A percentile compares a stretch with the other conserved stretches of the same genome.
Conservation (phyloP, 768 basidiomycete genomes). For the Lanmaoa pseudosensibilis region DNA sequence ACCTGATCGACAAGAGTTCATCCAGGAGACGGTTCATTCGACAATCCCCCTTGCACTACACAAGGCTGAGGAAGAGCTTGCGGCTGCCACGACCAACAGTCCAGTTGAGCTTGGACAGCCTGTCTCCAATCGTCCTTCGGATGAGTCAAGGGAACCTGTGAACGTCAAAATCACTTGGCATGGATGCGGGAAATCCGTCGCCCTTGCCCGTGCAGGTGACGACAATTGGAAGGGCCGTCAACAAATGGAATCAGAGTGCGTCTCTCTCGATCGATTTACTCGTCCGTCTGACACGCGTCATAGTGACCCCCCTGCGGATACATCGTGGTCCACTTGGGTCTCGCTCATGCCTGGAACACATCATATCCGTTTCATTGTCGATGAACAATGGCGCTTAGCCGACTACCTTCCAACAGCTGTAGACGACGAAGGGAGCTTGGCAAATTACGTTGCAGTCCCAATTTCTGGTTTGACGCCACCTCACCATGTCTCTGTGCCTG, state of each 20-base stretch:
- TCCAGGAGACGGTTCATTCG: constrained; percentile 60
- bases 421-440: constrained; percentile 90
- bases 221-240: constrained; percentile 73
- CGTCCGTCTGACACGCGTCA: constrained; percentile 17
- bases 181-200: constrained; percentile 61
- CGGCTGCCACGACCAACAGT: constrained; percentile 10
- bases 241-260: constrained; percentile 64
- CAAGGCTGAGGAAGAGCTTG: constrained; percentile 35
- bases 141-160: constrained; percentile 33
- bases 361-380: constrained; percentile 93
- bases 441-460: constrained; percentile 80
- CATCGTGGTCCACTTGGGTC: constrained; percentile 41
- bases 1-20: constrained; percentile 39
- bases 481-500: constrained; percentile 36
- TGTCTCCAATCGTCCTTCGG: constrained; percentile 20
- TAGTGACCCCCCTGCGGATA: constrained; percentile 35
- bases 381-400: constrained; percentile 80
- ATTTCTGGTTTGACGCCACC: constrained; percentile 36
- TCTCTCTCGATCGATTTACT: constrained; percentile 16
- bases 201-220: constrained; percentile 72
- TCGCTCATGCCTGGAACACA: constrained; percentile 85
- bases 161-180: constrained; percentile 62
- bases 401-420: constrained; percentile 84
- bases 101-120: constrained; percentile 24
- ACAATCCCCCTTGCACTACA: constrained; percentile 58